Percentiles rank a stretch among this genome's conserved stretches.
Conservation (phyloP, 768 basidiomycete genomes). For the Macrolepiota dolichaula region DNA sequence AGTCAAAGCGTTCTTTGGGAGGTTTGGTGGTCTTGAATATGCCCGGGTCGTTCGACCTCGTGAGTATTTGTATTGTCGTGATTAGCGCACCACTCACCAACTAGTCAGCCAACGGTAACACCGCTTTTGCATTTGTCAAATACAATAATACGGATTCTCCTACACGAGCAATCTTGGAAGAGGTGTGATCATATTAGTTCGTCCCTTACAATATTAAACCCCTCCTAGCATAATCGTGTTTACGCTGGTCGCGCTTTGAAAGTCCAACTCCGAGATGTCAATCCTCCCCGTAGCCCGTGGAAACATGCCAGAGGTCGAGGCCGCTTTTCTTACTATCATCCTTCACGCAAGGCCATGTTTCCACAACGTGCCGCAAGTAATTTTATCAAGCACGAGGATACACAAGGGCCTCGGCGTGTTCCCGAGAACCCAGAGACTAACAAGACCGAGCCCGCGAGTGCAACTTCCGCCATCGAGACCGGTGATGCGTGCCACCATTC, state of each 20-base stretch:
- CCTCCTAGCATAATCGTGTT: constrained; percentile 61
- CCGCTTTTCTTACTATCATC: constrained; percentile 27
- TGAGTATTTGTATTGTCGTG: constrained; percentile 27
- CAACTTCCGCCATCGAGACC: neutral
- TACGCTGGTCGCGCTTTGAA: constrained; percentile 71
- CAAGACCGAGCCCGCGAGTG: neutral
- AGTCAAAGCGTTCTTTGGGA: constrained; percentile 54
- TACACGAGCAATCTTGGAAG: constrained; percentile 61
- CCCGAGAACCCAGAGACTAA: neutral
- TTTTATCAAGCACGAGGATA: neutral
- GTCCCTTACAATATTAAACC: neutral
- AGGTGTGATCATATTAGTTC: constrained; percentile 37
- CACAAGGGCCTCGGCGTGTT: neutral
- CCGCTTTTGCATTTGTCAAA: constrained; percentile 79
- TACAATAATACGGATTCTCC: constrained; percentile 63
- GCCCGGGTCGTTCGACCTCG: constrained; percentile 66
- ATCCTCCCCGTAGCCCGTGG: constrained; percentile 52
- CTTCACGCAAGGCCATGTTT: constrained; percentile 16
- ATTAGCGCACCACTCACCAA: neutral
- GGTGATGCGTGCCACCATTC: neutral
- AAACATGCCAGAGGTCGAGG: constrained; percentile 43
- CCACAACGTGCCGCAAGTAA: neutral
- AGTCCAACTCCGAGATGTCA: constrained; percentile 70
- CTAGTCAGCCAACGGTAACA: constrained; percentile 51
- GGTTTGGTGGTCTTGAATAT: constrained; percentile 61